These are phyloP conservation scores for Circinella minor DNA, from an alignment of 371 early-diverging fungal genomes.

Conservation along the genomic window DNA sequence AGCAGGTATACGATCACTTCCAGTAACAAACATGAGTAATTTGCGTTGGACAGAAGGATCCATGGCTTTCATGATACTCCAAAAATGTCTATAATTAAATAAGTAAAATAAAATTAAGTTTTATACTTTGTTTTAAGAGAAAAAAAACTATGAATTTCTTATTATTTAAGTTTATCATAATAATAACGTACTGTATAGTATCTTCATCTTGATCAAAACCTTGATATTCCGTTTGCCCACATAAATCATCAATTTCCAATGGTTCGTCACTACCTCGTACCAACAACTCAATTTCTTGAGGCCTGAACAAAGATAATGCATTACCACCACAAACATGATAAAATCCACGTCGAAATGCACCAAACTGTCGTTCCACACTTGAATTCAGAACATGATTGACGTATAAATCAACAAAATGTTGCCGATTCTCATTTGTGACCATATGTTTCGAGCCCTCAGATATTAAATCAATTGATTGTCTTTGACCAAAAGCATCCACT, in stretches of 20 bases:
- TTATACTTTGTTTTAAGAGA: not conserved
- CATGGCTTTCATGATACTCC: conserved; percentile 85
- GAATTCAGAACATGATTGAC: conserved; percentile 81
- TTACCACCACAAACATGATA: conserved; percentile 91
- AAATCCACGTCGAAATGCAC: conserved; percentile 91
- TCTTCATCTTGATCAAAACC: conserved; percentile 70
- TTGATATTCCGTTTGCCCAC: conserved; percentile 82
- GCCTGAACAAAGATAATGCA: conserved; percentile 88
- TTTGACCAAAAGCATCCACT: conserved; percentile 80
- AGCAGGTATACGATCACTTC: conserved; percentile 95
- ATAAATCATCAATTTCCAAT: conserved; percentile 79
- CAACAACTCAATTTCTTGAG: conserved; percentile 96
- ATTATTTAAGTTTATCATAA: too few relatives aligned
- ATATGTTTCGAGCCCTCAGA: conserved; percentile 73
- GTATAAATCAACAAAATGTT: conserved; percentile 84
- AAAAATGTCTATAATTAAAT: conserved; percentile 66
- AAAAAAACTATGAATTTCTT: too few relatives aligned
- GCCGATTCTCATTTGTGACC: conserved; percentile 77
- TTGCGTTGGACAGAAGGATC: conserved; percentile 73
- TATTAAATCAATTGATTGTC: conserved; percentile 70
- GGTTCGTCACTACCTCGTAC: conserved; percentile 91
- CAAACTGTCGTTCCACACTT: conserved; percentile 82
- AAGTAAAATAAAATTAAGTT: not conserved
- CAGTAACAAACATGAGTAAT: conserved; percentile 95
- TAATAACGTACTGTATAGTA: conserved; percentile 49